These are phyloP conservation scores for Pseudogymnoascus sp. DNA, from an alignment of 2,329 filamentous ascomycete genomes.

Conservation along the genomic window DNA sequence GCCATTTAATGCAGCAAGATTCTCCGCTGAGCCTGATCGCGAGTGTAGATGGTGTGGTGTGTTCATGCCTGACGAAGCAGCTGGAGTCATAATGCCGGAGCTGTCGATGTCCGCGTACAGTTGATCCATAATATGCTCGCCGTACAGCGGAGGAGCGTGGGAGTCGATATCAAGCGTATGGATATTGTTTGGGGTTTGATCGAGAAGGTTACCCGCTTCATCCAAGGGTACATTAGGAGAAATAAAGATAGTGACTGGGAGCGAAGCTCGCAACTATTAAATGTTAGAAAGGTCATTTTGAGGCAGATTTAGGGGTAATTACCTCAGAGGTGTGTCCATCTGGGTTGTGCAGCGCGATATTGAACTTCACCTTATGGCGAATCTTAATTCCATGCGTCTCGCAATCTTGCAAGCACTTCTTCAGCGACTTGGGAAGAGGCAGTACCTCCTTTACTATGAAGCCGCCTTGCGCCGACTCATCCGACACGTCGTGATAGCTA, in stretches of 20 bases:
- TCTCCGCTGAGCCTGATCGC: conserved; percentile 72
- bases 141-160: conserved; percentile 83
- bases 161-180: conserved; percentile 44
- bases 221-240: conserved; percentile 87
- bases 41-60: conserved; percentile 71
- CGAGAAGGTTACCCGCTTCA: conserved; percentile 73
- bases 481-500: conserved; percentile 62
- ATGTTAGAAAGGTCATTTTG: conserved; percentile 15
- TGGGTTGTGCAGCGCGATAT: conserved; percentile 85
- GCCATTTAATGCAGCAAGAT: conserved; percentile 55
- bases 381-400: conserved; percentile 86
- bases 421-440: conserved; percentile 73
- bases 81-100: conserved; percentile 72
- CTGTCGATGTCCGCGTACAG: conserved; percentile 82
- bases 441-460: conserved; percentile 54
- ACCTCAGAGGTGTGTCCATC: conserved; percentile 91
- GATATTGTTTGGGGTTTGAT: conserved; percentile 46
- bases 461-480: conserved; percentile 59
- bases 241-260: conserved; percentile 89
- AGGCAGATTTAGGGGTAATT: conserved; percentile 25
- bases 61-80: conserved; percentile 59
- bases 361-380: conserved; percentile 85
- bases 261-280: conserved; percentile 68
- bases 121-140: conserved; percentile 80
- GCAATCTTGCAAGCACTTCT: conserved; percentile 80